Base-by-base conservation (phyloP, 2,329 filamentous ascomycete genomes). In the Colletotrichum agaves region DNA sequence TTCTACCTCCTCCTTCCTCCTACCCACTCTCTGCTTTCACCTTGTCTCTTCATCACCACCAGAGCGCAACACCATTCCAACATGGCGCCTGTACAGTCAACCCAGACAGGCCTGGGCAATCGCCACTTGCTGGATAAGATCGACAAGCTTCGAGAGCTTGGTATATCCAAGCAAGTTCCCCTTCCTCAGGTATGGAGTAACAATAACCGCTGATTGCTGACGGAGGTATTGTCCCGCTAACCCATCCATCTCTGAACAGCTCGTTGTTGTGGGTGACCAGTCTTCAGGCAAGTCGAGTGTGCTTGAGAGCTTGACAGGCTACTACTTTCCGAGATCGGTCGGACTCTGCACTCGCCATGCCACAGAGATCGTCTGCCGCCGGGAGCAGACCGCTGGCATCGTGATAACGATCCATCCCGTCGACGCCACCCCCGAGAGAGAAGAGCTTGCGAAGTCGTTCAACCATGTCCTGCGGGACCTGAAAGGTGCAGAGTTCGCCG, bases 261-360 rank as follows among this genome's bases (percentile, higher is more conserved):
- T 96, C 72, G 91, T 91, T 39, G 93, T 94, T 7, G 92, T 95
- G 10, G 93, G 93, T 69, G 93, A 93, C 72, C 93, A 96, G 75
- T 94, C 91, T 0, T 93, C 92, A 47, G 93, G 93, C 74, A 97
- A 97, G 82, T 93, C 91, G 77, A 95, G 92, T 1, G 91, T 96
- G 17, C 82, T 96, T 33, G 92, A 96, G 75, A 94, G 80, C 17
- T 69, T 87, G 35, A 86, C 84, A 0, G 82, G 81, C 0, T 83
- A 86, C 37, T 78, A 79, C 0, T 84, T 86, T 43, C 84, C 84
- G 4, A 78, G 81, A 1, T 78, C 72, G 0, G 76, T 77, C 0
- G 81, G 77, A 0, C 78, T 85, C 1, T 85, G 84, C 50, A 86
- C 84, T 0, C 78, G 84, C 0, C 84, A 84, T 49, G 83, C 80